Evolutionary conservation across 129 eudicot species (phyloP), one percentile per base, ranked within the genome.

Genomic region (Lactuca saligna): DNA sequence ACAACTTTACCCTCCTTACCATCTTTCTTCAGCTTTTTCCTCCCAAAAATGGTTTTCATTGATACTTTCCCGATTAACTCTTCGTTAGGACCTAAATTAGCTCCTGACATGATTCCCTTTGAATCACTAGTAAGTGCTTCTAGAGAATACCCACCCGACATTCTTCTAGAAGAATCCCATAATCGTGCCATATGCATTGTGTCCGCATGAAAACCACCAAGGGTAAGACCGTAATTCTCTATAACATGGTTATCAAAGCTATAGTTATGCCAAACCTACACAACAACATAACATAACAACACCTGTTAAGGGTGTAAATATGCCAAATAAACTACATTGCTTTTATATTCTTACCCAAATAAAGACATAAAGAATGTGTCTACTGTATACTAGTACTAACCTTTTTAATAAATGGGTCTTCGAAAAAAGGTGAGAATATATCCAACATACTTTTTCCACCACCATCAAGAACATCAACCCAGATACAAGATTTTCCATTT

Each of bases 181-280:
- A 94, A 73, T 8, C 99, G 85, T 44, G 99, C 99, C 99, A 94
- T 94, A 81, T 92, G 98, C 96, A 92, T 92, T 46, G 98, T 94
- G 73, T 94, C 99, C n/a, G 96, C 99, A 72, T 81, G 91, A 74
- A 94, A 94, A 48, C 99, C 99, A 50, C 96, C 76, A 42, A 87
- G 63, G 65, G 84, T 85, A 34, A 90, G 76, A 60, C 91, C 99
- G 37, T 90, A 89, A 61, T 89, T 92, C 70, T 92, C 98, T 41
- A 92, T 50, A 38, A 88, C 78, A 69, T 92, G 98, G 78, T 82
- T 84, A 70, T 92, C 98, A 63, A 92, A 92, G 81, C 98, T 92
- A 65, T 92, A 92, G 73, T 92, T 92, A 85, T 93, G 99, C 99
- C 99, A 94, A 29, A 94, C 99, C 99, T 94, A 61, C 84, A 83